A percentile compares a stretch with the other conserved stretches of the same genome.
These are phyloP conservation scores for Colletotrichum liriopes DNA, from an alignment of 2,329 filamentous ascomycete species.

Conservation along the genomic window DNA sequence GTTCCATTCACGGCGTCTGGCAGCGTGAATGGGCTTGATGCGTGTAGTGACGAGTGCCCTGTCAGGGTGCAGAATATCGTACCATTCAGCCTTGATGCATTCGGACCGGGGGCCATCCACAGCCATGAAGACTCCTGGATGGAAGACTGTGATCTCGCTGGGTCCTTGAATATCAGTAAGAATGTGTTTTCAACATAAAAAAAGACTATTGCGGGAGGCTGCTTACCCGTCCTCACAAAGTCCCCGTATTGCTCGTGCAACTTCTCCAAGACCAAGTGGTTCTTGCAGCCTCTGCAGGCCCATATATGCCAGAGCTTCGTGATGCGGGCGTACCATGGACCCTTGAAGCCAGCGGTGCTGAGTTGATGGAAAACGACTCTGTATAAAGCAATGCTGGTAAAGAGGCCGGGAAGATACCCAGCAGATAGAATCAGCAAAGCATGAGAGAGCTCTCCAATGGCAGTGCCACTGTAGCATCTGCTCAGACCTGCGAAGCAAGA, in stretches of 20 bases:
- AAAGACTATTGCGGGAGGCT: neutral
- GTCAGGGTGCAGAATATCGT: slow-evolving; percentile 47
- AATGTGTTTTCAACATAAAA: neutral
- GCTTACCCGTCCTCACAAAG: slow-evolving; percentile 48
- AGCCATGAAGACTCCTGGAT: slow-evolving; percentile 46
- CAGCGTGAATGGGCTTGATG: slow-evolving; percentile 45
- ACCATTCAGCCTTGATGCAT: slow-evolving; percentile 49
- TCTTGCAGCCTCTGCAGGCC: slow-evolving; percentile 45
- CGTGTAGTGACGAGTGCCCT: slow-evolving; percentile 45
- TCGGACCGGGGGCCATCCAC: slow-evolving; percentile 47
- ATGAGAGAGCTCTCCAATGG: slow-evolving; percentile 22
- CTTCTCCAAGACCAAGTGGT: slow-evolving; percentile 45
- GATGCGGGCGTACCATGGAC: slow-evolving; percentile 54
- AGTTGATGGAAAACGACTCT: slow-evolving; percentile 58
- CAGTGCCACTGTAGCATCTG: slow-evolving; percentile 25
- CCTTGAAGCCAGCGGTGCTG: slow-evolving; percentile 52
- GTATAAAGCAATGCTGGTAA: slow-evolving; percentile 55
- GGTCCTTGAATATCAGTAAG: slow-evolving; percentile 37
- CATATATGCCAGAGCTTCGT: slow-evolving; percentile 56
- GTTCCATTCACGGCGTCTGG: slow-evolving; percentile 46
- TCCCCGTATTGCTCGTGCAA: slow-evolving; percentile 46
- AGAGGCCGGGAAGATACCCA: slow-evolving; percentile 41
- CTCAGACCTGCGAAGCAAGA: slow-evolving; percentile 29
- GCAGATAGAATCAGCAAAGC: slow-evolving; percentile 26
- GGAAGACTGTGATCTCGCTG: slow-evolving; percentile 47